Conservation (phyloP, 1,284 basidiomycete species). For the Mycena citricolor region DNA sequence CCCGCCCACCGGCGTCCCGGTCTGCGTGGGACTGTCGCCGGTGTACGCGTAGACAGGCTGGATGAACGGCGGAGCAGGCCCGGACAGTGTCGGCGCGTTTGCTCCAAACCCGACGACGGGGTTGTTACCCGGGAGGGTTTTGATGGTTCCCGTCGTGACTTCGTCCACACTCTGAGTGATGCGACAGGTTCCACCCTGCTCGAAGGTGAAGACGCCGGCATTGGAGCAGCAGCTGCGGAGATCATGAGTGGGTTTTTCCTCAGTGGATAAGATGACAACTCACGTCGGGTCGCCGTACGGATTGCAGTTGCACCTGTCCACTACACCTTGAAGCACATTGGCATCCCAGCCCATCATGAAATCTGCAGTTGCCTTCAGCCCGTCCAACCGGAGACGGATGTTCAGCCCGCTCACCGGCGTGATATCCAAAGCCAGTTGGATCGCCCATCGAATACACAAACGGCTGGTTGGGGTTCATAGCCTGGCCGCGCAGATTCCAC, state of each 20-base stretch:
- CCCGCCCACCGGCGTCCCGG: slow-evolving; percentile 27
- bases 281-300: slow-evolving; percentile 35
- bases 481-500: slow-evolving; percentile 33
- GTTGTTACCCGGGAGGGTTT: slow-evolving; percentile 43
- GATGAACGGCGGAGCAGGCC: slow-evolving; percentile 35
- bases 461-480: slow-evolving; percentile 42
- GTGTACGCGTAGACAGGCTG: slow-evolving; percentile 42
- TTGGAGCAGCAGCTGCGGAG: slow-evolving; percentile 36
- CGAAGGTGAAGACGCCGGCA: slow-evolving; percentile 37
- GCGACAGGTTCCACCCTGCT: slow-evolving; percentile 33
- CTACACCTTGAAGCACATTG: slow-evolving; percentile 44
- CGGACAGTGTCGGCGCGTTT: slow-evolving; percentile 30
- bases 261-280: neutral
- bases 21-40: slow-evolving; percentile 29
- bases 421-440: slow-evolving; percentile 51
- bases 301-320: slow-evolving; percentile 46
- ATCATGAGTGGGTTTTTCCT: neutral
- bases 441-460: slow-evolving; percentile 47
- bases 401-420: slow-evolving; percentile 40
- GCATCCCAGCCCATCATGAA: slow-evolving; percentile 52
- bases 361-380: slow-evolving; percentile 30
- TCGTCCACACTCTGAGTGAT: slow-evolving; percentile 40
- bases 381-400: neutral
- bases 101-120: slow-evolving; percentile 37
- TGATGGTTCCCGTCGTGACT: slow-evolving; percentile 35